Evolutionary conservation across 2,329 filamentous ascomycete genomes (phyloP), one percentile per base, ranked within the genome.

Genomic region (Capronia americana): DNA sequence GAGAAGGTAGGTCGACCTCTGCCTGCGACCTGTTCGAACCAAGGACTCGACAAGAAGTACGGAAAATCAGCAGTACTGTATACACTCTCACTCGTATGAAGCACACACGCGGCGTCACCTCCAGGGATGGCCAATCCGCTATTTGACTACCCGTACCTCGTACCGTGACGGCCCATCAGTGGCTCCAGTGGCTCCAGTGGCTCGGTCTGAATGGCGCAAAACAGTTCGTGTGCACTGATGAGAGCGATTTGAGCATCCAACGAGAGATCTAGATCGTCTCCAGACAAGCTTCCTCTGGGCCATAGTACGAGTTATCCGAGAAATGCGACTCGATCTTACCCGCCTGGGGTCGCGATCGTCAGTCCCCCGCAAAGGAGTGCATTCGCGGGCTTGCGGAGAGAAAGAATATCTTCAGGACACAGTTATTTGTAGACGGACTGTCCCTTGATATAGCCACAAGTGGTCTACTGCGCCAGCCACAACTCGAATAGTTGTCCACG

Each of bases 311-410:
- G n/a, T n/a, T n/a, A 44, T n/a, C 38, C 38, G 38, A 44, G 38
- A 51, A n/a, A 23, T 51, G 48, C 20, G 14, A 51, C 23, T 51
- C 17, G 26, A 34, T 30, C 53, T 55, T 55, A 26, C 53, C 53
- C 53, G 28, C 53, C 53, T 12, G 51, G 14, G 5, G 17, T 20
- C 28, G 53, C 28, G 23, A 55, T 55, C 26, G 4, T n/a, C 3
- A 1, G n/a, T 55, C 26, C 53, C 53, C 53, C 23, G 23, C 24
- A 34, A 32, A 28, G 28, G n/a, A 55, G 24, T 34, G 28, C 11
- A 20, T 20, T 34, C 28, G 28, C 26, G 12, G 24, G 53, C 28
- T 32, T 32, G 51, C 53, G 28, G 12, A 55, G 28, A 55, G 24
- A 20, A 26, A 55, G 53, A 12, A 32, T 51, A 51, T 26, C 48